Evolutionary conservation across 1,284 basidiomycete genomes (phyloP), one percentile per base, ranked within the genome.

Genomic region (Naganishia albida): DNA sequence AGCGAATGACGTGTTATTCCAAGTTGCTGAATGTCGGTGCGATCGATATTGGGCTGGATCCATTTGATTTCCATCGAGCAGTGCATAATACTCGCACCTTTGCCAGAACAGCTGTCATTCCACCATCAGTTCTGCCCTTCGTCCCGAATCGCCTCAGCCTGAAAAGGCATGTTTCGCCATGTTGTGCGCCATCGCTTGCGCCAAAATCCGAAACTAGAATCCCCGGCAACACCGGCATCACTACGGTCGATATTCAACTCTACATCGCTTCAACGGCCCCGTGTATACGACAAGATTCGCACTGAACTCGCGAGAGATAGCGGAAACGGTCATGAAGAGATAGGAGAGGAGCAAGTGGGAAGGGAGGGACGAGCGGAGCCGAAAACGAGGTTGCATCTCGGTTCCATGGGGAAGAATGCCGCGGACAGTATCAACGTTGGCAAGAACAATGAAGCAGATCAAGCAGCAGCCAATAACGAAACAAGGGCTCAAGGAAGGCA

Each of bases 181-280:
- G 57, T 60, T 13, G 57, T 50, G 57, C 57, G 57, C 57, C 57
- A 60, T 60, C 57, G 57, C 46, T 60, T 60, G 57, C 44, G 57
- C 20, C 57, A 60, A n/a, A 46, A 44, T 25, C 28, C 44, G 10
- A 49, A 48, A 40, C 23, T 18, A 15, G 46, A 12, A 7, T 12
- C 43, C 7, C 34, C 28, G 15, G 30, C 51, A 20, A 18, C 51
- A 20, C 6, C 30, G 18, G 20, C 51, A 15, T 50, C 46, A 3
- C 10, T 23, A 18, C 44, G 57, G 38, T 23, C 3, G 38, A 20
- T 60, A 8, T 40, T 28, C 16, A 30, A 25, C 20, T 40, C 57
- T 15, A 8, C 57, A 16, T 48, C 34, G 7, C 25, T 7, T 6
- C 20, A 25, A 23, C 38, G 7, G 23, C 57, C 57, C 40, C 46